Percentiles rank a stretch among this genome's conserved stretches.
phyloP scores from a whole-genome alignment of 108 stramenopile species.

The Skeletonema menzelii region DNA sequence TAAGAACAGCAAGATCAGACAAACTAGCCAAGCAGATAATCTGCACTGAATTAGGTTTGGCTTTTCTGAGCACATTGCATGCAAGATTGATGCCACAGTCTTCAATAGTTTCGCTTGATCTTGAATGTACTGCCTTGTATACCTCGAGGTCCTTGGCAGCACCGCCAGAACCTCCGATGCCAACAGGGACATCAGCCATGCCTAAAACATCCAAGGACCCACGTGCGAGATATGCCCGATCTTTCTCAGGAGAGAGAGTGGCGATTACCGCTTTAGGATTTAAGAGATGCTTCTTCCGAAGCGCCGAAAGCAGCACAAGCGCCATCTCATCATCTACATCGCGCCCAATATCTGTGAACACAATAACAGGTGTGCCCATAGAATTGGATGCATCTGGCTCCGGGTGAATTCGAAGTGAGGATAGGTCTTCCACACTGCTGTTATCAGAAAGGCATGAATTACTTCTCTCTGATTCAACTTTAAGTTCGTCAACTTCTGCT shows the following conservation, averaged over 20 bases:
- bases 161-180: constrained; percentile 43
- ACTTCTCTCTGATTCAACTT: not conserved
- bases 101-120: constrained; percentile 36
- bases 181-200: constrained; percentile 51
- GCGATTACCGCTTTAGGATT: constrained; percentile 46
- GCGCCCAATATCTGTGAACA: constrained; percentile 53
- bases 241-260: constrained; percentile 34
- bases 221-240: constrained; percentile 40
- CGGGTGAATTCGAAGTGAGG: not conserved
- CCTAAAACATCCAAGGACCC: constrained; percentile 43
- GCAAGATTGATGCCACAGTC: constrained; percentile 38
- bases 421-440: not conserved
- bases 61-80: constrained; percentile 26
- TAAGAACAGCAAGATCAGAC: constrained; percentile 38
- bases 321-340: constrained; percentile 55
- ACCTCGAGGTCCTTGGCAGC: constrained; percentile 24
- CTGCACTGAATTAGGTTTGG: constrained; percentile 35
- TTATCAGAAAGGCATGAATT: too few species aligned
- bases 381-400: constrained; percentile 9
- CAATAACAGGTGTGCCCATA: constrained; percentile 45
- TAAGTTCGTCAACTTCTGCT: constrained; percentile 23
- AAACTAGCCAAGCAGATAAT: constrained; percentile 42
- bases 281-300: constrained; percentile 26
- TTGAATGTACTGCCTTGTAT: constrained; percentile 38
- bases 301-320: constrained; percentile 31